These are phyloP conservation scores for Colletotrichum sp. DNA, from an alignment of 2,329 filamentous ascomycete genomes.

Conservation along the genomic window DNA sequence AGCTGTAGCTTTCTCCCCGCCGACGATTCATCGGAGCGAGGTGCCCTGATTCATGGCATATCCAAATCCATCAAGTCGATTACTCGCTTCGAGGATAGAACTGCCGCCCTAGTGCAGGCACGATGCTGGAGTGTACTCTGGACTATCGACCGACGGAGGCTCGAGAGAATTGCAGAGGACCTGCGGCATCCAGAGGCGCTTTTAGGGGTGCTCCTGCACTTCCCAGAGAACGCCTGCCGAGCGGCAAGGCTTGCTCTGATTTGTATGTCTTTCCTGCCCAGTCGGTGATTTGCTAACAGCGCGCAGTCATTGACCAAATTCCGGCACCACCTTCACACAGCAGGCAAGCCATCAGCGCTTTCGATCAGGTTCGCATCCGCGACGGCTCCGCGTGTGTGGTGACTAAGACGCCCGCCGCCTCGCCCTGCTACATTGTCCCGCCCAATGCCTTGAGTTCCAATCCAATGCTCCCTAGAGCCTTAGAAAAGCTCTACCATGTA, in stretches of 20 bases:
- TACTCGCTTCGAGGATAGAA: neutral
- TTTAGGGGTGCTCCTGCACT: accelerated
- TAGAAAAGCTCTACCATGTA: neutral
- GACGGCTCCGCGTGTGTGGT: neutral
- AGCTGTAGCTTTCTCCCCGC: neutral
- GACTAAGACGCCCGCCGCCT: neutral
- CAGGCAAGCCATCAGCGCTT: neutral
- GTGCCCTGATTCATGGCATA: neutral
- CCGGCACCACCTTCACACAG: neutral
- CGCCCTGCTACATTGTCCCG: neutral
- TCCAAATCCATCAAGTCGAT: accelerated
- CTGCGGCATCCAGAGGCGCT: neutral
- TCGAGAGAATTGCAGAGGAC: neutral
- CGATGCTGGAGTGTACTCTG: neutral
- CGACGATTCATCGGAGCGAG: neutral
- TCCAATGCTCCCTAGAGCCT: neutral
- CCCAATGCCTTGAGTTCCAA: neutral
- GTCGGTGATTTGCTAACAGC: neutral
- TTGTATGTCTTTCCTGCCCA: neutral
- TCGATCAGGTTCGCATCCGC: neutral
- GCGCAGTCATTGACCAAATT: neutral
- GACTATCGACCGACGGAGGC: neutral
- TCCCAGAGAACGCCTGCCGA: neutral
- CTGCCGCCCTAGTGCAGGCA: neutral
- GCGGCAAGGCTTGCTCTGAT: neutral